Evolutionary conservation across 768 basidiomycete species (phyloP).

Genomic region (Boletus subcaerulescens): DNA sequence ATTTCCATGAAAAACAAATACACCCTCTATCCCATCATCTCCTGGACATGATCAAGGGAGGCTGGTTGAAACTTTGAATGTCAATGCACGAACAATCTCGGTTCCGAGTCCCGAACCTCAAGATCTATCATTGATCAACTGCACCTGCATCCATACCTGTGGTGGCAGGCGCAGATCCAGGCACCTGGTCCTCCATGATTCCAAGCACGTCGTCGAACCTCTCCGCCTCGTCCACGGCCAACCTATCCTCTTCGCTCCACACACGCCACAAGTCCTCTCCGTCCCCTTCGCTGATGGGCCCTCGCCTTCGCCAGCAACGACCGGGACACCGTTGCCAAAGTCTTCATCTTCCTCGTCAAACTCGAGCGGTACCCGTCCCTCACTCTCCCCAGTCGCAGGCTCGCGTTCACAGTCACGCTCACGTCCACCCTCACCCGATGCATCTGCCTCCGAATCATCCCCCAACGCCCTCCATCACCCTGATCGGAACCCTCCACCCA

Average conservation of each 20-base stretch:
- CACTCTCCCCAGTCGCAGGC: not conserved
- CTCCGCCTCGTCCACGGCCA: constrained; percentile 32
- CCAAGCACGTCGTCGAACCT: constrained; percentile 34
- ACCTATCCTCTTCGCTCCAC: constrained; percentile 30
- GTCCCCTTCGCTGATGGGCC: not conserved
- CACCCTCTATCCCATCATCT: no score
- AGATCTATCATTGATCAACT: not conserved
- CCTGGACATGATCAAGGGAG: no score
- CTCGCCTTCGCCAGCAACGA: not conserved
- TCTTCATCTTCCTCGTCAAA: constrained; percentile 74
- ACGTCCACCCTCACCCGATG: constrained; percentile 13
- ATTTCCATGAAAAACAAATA: no score
- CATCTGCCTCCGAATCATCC: constrained; percentile 54
- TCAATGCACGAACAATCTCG: no score
- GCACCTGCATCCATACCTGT: not conserved
- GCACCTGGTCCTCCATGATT: constrained; percentile 32
- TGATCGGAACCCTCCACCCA: constrained; percentile 44
- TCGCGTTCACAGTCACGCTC: not conserved
- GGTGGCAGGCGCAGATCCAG: constrained; percentile 4
- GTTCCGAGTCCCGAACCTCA: no score
- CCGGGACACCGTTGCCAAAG: constrained; percentile 32
- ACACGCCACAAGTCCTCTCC: constrained; percentile 23
- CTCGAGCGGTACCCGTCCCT: constrained; percentile 38
- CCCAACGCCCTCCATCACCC: constrained; percentile 58
- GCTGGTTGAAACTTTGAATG: no score